Percentiles rank a stretch among this genome's conserved stretches.
phyloP scores from a whole-genome alignment of 805 yeast genomes.

The Kluyveromyces starmeri region DNA sequence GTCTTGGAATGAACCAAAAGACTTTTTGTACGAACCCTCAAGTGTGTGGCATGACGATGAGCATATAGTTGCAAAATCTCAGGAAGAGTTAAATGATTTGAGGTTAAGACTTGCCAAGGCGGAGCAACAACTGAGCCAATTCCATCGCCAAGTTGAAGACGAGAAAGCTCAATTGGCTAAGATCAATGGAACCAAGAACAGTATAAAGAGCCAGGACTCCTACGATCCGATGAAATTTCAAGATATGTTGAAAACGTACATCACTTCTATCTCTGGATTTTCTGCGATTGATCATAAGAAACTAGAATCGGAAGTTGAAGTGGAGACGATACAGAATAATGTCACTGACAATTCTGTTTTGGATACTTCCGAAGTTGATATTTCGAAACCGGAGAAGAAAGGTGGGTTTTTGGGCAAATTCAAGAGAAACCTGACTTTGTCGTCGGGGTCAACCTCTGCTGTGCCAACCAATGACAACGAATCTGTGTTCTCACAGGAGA shows the following conservation, averaged over 20 bases:
- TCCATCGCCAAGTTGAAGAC: conserved; percentile 24
- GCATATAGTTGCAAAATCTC: conserved; percentile 47
- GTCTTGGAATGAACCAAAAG: conserved; percentile 79
- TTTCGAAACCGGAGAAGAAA: conserved; percentile 43
- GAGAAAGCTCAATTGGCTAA: conserved; percentile 27
- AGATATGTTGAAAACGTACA: conserved; percentile 39
- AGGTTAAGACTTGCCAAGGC: conserved; percentile 41
- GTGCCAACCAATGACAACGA: conserved; percentile 11
- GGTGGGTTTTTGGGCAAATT: conserved; percentile 45
- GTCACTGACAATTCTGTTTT: conserved; percentile 64
- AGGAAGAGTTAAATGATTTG: conserved; percentile 48
- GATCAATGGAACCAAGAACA: conserved; percentile 26
- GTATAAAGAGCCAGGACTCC: conserved; percentile 38
- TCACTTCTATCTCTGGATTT: conserved; percentile 49
- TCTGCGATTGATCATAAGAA: conserved; percentile 65
- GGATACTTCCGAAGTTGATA: conserved; percentile 43
- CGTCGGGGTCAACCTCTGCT: conserved; percentile 1
- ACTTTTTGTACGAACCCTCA: conserved; percentile 78
- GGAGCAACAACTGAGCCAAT: conserved; percentile 22
- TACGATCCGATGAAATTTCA: conserved; percentile 38
- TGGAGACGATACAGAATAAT: conserved; percentile 80
- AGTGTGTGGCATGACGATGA: conserved; percentile 98
- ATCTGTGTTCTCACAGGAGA: conserved; percentile 14
- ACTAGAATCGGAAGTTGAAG: conserved; percentile 73
- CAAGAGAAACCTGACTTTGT: conserved; percentile 20